A percentile compares a stretch with the other conserved stretches of the same genome.
Conservation (phyloP, 805 yeast genomes). For the Cyberlindnera veronae region DNA sequence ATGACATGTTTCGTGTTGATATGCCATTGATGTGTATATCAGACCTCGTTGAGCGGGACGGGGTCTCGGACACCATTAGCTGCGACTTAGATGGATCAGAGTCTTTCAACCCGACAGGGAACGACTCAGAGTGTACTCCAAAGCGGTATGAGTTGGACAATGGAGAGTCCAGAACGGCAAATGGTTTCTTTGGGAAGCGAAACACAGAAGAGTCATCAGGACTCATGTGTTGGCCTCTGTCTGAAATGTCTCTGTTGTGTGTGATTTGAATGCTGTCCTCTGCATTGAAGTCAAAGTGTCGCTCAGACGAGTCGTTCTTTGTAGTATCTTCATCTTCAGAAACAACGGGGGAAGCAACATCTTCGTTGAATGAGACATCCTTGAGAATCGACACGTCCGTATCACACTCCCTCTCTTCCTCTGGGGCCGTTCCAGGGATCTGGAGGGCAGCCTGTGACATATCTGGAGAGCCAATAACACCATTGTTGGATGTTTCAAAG, state of each 20-base stretch:
- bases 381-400: neutral
- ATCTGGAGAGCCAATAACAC: neutral
- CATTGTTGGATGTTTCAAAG: slow-evolving; percentile 2
- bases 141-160: neutral
- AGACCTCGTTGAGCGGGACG: slow-evolving; percentile 4
- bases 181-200: slow-evolving; percentile 4
- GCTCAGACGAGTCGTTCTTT: slow-evolving; percentile 8
- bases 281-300: slow-evolving; percentile 13
- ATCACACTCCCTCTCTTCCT: slow-evolving; percentile 1
- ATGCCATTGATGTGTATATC: neutral
- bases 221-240: slow-evolving; percentile 1
- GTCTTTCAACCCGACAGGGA: neutral
- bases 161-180: slow-evolving; percentile 1
- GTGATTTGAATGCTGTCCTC: slow-evolving; percentile 24
- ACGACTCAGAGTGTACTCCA: neutral
- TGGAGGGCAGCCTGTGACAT: slow-evolving; percentile 21
- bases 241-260: slow-evolving; percentile 4
- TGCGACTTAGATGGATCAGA: slow-evolving; percentile 4
- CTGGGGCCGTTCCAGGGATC: slow-evolving; percentile 27
- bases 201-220: slow-evolving; percentile 5
- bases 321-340: slow-evolving; percentile 23
- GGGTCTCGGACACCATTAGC: slow-evolving; percentile 7
- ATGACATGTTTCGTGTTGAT: neutral
- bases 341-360: slow-evolving; percentile 19
- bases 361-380: neutral